Evolutionary conservation across 2,329 filamentous ascomycete species (phyloP).

Genomic region (Didymosphaeria variabile): DNA sequence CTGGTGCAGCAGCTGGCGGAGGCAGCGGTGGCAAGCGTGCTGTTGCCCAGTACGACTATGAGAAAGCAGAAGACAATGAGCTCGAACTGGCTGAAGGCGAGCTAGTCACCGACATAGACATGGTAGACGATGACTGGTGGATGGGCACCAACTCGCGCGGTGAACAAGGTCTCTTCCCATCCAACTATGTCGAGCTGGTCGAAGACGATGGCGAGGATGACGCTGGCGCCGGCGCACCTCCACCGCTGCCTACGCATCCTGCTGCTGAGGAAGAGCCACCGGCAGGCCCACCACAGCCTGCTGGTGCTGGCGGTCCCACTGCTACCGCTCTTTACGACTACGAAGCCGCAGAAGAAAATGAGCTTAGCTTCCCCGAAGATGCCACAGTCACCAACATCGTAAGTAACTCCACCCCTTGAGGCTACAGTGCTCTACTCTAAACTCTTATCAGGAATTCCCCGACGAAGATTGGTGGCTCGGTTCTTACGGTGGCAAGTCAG

Average conservation of each 20-base stretch:
- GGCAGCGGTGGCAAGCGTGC: slow-evolving; percentile 70
- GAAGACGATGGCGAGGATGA: slow-evolving; percentile 68
- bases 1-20: slow-evolving; percentile 48
- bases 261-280: slow-evolving; percentile 46
- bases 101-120: slow-evolving; percentile 88
- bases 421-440: slow-evolving; percentile 25
- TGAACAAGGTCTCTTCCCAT: slow-evolving; percentile 91
- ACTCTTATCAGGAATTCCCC: slow-evolving; percentile 78
- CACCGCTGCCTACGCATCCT: slow-evolving; percentile 52
- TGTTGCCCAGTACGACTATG: slow-evolving; percentile 91
- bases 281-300: slow-evolving; percentile 42
- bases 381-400: slow-evolving; percentile 82
- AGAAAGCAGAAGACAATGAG: slow-evolving; percentile 97
- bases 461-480: slow-evolving; percentile 99
- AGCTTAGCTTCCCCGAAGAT: slow-evolving; percentile 85
- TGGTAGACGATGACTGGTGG: slow-evolving; percentile 99
- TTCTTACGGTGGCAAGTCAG: slow-evolving; percentile 78
- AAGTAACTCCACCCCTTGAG: slow-evolving; percentile 50
- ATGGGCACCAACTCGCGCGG: slow-evolving; percentile 88
- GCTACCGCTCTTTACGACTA: slow-evolving; percentile 95
- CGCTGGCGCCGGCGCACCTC: slow-evolving; percentile 44
- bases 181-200: slow-evolving; percentile 93
- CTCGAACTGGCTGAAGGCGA: slow-evolving; percentile 90
- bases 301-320: slow-evolving; percentile 64
- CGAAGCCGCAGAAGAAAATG: slow-evolving; percentile 94